Evolutionary conservation across 2,329 filamentous ascomycete genomes (phyloP).

Genomic region (Ascosphaera aggregata): DNA sequence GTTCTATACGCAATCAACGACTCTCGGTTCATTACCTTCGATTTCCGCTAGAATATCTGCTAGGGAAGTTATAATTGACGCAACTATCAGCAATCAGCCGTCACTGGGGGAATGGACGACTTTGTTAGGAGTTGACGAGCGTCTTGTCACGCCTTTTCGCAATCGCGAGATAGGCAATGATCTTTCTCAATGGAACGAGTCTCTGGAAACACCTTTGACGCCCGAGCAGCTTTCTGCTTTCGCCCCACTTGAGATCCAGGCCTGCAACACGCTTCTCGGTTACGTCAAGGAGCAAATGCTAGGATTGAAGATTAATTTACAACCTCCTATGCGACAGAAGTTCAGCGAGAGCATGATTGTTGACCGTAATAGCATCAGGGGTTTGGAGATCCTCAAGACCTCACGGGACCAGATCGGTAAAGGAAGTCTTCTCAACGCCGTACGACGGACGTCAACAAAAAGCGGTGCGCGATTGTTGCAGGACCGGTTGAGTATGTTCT

Average conservation of each 20-base stretch:
- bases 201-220: conserved; percentile 53
- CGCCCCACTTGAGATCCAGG: conserved; percentile 43
- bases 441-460: conserved; percentile 74
- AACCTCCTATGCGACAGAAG: conserved; percentile 54
- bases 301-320: conserved; percentile 56
- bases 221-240: conserved; percentile 32
- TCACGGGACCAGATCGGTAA: conserved; percentile 55
- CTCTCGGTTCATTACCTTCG: conserved; percentile 48
- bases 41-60: conserved; percentile 64
- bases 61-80: conserved; percentile 58
- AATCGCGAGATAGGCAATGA: conserved; percentile 20
- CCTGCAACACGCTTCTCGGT: conserved; percentile 58
- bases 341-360: conserved; percentile 64
- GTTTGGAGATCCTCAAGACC: conserved; percentile 72
- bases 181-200: conserved; percentile 44
- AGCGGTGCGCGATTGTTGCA: conserved; percentile 68
- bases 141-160: conserved; percentile 50
- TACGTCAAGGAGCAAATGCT: conserved; percentile 65
- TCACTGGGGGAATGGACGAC: conserved; percentile 32
- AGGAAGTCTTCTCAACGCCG: conserved; percentile 74
- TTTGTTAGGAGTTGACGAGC: conserved; percentile 49
- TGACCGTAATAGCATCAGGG: conserved; percentile 74
- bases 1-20: conserved; percentile 65
- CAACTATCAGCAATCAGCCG: not conserved
- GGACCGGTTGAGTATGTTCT: conserved; percentile 54